Evolutionary conservation across 2,329 filamentous ascomycete species (phyloP), one percentile per base, ranked within the genome.

Genomic region (Tricladium varicosporioides): DNA sequence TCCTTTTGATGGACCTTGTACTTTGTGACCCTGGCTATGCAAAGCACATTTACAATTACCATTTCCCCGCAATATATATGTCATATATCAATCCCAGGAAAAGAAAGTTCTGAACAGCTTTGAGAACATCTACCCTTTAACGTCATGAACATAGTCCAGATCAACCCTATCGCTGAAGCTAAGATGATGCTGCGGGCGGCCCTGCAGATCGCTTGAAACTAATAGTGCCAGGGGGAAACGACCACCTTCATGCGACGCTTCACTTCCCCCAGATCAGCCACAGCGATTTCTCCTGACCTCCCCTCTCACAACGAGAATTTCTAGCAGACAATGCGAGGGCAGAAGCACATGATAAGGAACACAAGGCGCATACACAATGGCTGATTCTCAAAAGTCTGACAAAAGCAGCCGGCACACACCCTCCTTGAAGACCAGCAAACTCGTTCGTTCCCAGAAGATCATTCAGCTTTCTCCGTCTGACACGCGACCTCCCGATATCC

Each of bases 371-470:
- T 62, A 47, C 59, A 67, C 58, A 68, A 71, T 71, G 69, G 68
- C 66, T 70, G 69, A 71, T 59, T 61, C 62, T 10, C 61, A 59
- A 43, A 66, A 60, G 51, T 64, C 62, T 15, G 66, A 69, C 60
- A 71, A 74, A 60, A 55, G 68, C 18, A 61, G 67, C 40, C 67
- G 70, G 22, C 22, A 27, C 22, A 27, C 22, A 48, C 68, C 69
- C 22, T 60, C 65, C 63, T 70, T 63, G 59, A 76, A 74, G 59
- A 72, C 73, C 54, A 53, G 48, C 49, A 79, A 78, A 69, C 75
- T 77, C 48, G 67, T 81, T 50, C 79, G 80, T 58, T 78, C 80
- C 7, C 81, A 83, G 63, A 82, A 80, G 73, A 82, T 81, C 63
- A 70, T 74, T 31, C 65, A 69, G 47, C 61, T 71, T 60, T 71